These are phyloP conservation scores for Tuber indicum DNA, from an alignment of 495 filamentous ascomycete genomes.

Conservation along the genomic window DNA sequence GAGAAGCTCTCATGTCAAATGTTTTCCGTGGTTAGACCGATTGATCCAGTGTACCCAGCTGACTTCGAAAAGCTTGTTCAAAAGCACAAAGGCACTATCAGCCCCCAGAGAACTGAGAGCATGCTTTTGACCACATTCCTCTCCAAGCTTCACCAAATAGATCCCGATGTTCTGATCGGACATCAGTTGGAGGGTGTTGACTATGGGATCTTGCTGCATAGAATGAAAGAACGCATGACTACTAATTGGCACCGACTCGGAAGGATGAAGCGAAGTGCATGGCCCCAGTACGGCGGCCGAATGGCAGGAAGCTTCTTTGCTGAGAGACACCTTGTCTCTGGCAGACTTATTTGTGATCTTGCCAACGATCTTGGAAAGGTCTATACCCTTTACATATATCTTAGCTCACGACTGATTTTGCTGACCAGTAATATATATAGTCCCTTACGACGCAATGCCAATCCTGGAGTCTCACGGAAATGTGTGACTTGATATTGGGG, in stretches of 20 bases:
- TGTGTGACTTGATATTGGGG: slow-evolving; percentile 83
- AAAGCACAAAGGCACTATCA: slow-evolving; percentile 62
- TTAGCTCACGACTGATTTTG: neutral
- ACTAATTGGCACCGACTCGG: slow-evolving; percentile 90
- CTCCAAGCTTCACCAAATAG: slow-evolving; percentile 74
- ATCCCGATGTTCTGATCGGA: slow-evolving; percentile 92
- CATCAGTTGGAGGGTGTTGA: slow-evolving; percentile 96
- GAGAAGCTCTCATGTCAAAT: slow-evolving; percentile 83
- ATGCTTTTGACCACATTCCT: slow-evolving; percentile 80
- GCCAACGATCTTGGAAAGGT: slow-evolving; percentile 88
- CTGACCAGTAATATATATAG: slow-evolving; percentile 38
- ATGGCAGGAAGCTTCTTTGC: slow-evolving; percentile 82
- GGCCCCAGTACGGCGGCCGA: slow-evolving; percentile 83
- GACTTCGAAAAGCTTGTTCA: slow-evolving; percentile 71
- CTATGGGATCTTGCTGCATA: slow-evolving; percentile 79
- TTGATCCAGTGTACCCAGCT: slow-evolving; percentile 64
- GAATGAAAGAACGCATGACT: slow-evolving; percentile 82
- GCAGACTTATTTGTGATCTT: slow-evolving; percentile 85
- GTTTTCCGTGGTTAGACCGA: slow-evolving; percentile 84
- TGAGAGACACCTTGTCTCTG: slow-evolving; percentile 81
- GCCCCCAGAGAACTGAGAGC: slow-evolving; percentile 71
- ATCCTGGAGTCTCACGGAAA: slow-evolving; percentile 95
- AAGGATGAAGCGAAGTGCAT: slow-evolving; percentile 70
- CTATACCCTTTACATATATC: slow-evolving; percentile 42
- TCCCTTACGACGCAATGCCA: slow-evolving; percentile 95